Percentiles rank a stretch among this genome's conserved stretches.
Conservation (phyloP, 179 eudicot genomes). For the Spergularia azorica region DNA sequence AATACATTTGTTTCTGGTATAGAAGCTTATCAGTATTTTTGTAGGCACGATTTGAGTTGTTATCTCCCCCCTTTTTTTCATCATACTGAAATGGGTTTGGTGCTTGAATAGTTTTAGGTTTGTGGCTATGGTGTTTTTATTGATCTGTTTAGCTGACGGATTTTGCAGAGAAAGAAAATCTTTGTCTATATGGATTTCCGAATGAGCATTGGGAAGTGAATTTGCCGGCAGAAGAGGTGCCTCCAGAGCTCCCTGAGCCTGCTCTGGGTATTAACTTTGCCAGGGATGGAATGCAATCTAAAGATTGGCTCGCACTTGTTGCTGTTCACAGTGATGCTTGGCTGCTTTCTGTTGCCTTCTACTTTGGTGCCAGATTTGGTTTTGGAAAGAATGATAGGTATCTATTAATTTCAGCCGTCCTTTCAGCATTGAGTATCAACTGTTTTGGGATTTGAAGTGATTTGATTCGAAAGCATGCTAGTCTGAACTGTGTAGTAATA, state of each 20-base stretch:
- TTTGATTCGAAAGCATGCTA: not conserved
- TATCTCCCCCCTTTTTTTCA: too few species aligned
- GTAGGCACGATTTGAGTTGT: not conserved
- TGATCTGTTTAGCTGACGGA: not conserved
- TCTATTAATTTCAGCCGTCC: not conserved
- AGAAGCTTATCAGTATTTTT: not conserved
- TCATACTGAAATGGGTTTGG: not conserved
- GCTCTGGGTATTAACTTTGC: slow-evolving; percentile 68
- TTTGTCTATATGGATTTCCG: slow-evolving; percentile 62
- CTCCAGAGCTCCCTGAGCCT: slow-evolving; percentile 70
- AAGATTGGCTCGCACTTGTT: slow-evolving; percentile 63
- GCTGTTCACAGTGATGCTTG: slow-evolving; percentile 70
- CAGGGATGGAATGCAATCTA: slow-evolving; percentile 61
- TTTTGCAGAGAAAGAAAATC: slow-evolving; percentile 55
- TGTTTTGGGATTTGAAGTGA: not conserved
- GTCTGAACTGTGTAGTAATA: not conserved
- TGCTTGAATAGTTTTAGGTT: slow-evolving; percentile 1
- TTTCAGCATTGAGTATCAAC: not conserved
- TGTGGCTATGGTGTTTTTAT: not conserved
- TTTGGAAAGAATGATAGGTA: slow-evolving; percentile 48
- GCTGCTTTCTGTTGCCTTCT: slow-evolving; percentile 63
- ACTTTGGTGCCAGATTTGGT: slow-evolving; percentile 63
- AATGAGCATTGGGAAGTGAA: slow-evolving; percentile 64
- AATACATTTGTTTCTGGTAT: not conserved
- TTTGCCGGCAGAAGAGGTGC: slow-evolving; percentile 63